Conservation (phyloP, 2,329 filamentous ascomycete species). For the Penicillium sp. region DNA sequence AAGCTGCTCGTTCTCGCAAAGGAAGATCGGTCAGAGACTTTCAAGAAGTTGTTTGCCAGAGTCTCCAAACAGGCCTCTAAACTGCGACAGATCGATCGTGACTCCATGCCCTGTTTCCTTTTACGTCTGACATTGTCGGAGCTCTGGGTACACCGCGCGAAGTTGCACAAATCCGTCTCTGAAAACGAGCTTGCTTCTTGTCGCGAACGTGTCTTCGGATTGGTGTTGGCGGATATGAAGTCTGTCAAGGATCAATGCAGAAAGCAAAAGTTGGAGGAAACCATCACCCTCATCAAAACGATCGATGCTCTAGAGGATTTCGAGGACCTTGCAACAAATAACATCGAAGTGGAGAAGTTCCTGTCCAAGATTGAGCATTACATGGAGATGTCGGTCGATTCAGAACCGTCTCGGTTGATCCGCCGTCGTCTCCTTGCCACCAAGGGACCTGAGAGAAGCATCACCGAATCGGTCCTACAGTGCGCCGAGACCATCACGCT, state of each 20-base stretch:
- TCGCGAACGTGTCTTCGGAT: constrained; percentile 35
- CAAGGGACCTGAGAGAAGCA: constrained; percentile 27
- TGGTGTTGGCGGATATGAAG: constrained; percentile 37
- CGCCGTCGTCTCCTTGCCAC: constrained; percentile 36
- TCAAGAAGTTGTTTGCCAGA: constrained; percentile 36
- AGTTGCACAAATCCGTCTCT: constrained; percentile 30
- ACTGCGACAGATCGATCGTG: constrained; percentile 31
- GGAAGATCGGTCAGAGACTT: constrained; percentile 33
- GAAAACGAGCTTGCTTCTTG: constrained; percentile 31
- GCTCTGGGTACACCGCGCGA: constrained; percentile 33
- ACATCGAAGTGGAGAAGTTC: constrained; percentile 36
- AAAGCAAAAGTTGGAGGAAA: constrained; percentile 35
- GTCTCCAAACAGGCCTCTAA: constrained; percentile 32
- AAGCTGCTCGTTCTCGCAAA: constrained; percentile 37
- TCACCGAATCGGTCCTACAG: constrained; percentile 32
- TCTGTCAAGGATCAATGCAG: constrained; percentile 35
- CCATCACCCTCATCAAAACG: constrained; percentile 37
- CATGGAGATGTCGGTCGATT: constrained; percentile 35
- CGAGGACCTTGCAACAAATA: constrained; percentile 36
- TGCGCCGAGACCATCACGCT: constrained; percentile 37
- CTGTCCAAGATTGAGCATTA: constrained; percentile 38
- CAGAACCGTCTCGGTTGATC: constrained; percentile 29
- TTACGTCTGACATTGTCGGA: constrained; percentile 35
- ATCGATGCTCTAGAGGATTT: constrained; percentile 42
- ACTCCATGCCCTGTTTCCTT: constrained; percentile 40